Conservation (phyloP, 225 moss, liverwort and hornwort genomes). For the Bryum argenteum region DNA sequence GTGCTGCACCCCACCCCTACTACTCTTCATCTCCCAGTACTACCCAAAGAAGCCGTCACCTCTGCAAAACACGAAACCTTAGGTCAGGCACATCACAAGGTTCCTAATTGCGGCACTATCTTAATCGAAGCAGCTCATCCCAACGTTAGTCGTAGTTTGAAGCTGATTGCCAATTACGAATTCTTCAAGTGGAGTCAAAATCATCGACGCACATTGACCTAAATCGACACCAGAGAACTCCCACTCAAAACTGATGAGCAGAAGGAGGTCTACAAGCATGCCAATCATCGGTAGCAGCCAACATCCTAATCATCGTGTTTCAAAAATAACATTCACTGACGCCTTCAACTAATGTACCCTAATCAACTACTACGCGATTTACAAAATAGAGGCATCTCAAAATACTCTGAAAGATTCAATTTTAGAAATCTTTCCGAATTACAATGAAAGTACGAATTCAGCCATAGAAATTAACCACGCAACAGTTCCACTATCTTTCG, state of each 20-base stretch:
- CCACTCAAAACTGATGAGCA: not conserved
- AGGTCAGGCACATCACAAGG: conserved; percentile 15
- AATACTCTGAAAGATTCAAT: not conserved
- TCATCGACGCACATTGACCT: not conserved
- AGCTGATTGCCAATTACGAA: not conserved
- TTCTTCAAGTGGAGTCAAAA: not conserved
- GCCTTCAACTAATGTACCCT: conserved; percentile 10
- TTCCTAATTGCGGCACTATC: not conserved
- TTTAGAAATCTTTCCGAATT: not conserved
- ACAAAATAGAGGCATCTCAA: conserved; percentile 16
- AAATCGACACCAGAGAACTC: not conserved
- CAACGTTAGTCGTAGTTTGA: not conserved
- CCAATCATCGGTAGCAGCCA: not conserved
- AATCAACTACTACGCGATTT: not conserved
- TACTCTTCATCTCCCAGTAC: not conserved
- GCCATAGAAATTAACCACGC: not conserved
- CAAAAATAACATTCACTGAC: not conserved
- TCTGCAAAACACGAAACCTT: not conserved
- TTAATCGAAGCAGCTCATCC: not conserved
- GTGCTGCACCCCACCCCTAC: conserved; percentile 39
- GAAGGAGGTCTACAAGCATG: not conserved
- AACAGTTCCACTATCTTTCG: not conserved
- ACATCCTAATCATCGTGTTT: not conserved
- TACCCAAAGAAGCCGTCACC: conserved; percentile 12
- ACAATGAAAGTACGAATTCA: not conserved